Percentiles rank a stretch among this genome's conserved stretches.
Conservation (phyloP, 768 basidiomycete species). For the Lactarius trivialis region DNA sequence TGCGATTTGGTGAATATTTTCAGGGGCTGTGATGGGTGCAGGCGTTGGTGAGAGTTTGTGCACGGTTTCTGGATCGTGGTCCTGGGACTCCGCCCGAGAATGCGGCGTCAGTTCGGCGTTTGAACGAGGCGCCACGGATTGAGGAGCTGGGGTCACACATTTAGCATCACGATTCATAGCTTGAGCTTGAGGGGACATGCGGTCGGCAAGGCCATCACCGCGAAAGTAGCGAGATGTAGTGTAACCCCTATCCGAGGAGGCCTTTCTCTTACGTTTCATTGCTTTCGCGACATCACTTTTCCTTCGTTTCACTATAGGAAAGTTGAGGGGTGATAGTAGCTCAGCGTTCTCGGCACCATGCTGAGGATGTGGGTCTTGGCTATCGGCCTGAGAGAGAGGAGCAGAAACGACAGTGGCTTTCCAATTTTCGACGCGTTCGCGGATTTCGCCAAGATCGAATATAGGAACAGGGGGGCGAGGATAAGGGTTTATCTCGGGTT, state of each 20-base stretch:
- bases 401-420: slow-evolving; percentile 7
- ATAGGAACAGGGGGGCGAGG: slow-evolving; percentile 5
- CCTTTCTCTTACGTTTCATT: slow-evolving; percentile 1
- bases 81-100: neutral
- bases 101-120: neutral
- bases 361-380: neutral
- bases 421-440: slow-evolving; percentile 16
- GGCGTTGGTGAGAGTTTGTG: neutral
- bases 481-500: slow-evolving; percentile 2
- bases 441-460: neutral
- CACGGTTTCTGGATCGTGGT: neutral
- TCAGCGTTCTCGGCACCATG: neutral
- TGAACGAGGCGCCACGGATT: neutral
- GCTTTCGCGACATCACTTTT: slow-evolving; percentile 2
- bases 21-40: neutral
- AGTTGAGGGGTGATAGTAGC: slow-evolving; percentile 5
- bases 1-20: slow-evolving; percentile 11
- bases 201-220: neutral
- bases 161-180: neutral
- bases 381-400: slow-evolving; percentile 1
- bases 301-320: slow-evolving; percentile 1
- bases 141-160: neutral
- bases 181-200: neutral
- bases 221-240: slow-evolving; percentile 14
- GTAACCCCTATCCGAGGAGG: neutral